Conservation (phyloP, 306 rosid species). For the Cicer cuneatum region DNA sequence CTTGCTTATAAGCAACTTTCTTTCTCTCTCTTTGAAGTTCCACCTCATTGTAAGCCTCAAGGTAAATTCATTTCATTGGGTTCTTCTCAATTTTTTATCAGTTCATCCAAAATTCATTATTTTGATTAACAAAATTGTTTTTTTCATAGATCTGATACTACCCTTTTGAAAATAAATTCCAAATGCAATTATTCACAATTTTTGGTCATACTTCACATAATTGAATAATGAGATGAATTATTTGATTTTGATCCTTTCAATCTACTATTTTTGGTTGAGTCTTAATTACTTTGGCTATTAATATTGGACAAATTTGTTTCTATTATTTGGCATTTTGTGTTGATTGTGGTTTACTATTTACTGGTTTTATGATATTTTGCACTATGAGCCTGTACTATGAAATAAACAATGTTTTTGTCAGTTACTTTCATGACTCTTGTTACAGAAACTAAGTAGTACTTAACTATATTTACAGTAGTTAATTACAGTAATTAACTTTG, state of each 20-base stretch:
- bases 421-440: constrained; percentile 36
- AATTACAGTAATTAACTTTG: constrained; percentile 14
- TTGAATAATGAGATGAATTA: constrained; percentile 1
- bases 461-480: background rate
- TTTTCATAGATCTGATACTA: constrained; percentile 40
- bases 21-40: constrained; percentile 86
- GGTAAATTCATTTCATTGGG: constrained; percentile 43
- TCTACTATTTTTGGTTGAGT: constrained; percentile 9
- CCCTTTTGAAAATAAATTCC: constrained; percentile 27
- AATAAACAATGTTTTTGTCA: constrained; percentile 37
- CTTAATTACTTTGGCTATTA: background rate
- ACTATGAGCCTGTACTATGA: background rate
- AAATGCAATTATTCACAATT: background rate
- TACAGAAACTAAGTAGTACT: constrained; percentile 32
- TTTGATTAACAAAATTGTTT: background rate
- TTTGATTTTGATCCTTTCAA: constrained; percentile 8
- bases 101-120: too few species aligned
- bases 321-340: constrained; percentile 34
- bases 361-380: too few species aligned
- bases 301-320: background rate
- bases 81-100: background rate
- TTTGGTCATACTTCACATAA: background rate
- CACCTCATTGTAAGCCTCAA: constrained; percentile 77
- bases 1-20: constrained; percentile 86
- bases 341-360: constrained; percentile 34